Base-by-base conservation (phyloP, 345 rosid genomes). In the Barbarea vulgaris region DNA sequence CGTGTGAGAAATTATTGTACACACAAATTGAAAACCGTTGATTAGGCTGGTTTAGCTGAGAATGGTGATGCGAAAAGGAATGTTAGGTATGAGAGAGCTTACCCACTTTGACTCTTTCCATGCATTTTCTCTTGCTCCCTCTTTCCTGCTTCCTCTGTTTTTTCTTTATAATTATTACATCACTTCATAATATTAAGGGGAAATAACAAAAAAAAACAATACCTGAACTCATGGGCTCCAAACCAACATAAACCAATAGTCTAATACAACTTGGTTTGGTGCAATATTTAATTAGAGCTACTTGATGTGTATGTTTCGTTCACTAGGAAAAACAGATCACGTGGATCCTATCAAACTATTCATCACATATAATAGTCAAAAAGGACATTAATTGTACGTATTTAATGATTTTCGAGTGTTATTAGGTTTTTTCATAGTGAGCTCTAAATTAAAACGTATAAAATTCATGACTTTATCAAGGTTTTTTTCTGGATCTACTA, bases 71-170 rank as follows among this genome's bases (percentile, higher is more conserved):
- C 70, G 14, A 63, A 46, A 63, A 22, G 46, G 42, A 47, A 70
- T 55, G 76, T 77, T 70, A 61, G 80, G 76, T 77, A 8, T 19
- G 13, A 56, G 67, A 64, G 80, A 46, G 80, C 72, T 77, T 77
- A 77, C 80, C 80, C 66, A 70, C 80, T 77, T 70, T 70, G 72
- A 77, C 80, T 70, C 80, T 70, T 70, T 63, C 67, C 70, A 69
- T 61, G 54, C 74, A 15, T 68, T 60, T 69, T 59, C 68, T 67
- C 68, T 21, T 59, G 3, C 60, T 67, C 41, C 46, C 41, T 36
- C 39, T 71, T 22, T n/a, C n/a, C n/a, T n/a, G n/a, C n/a, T 39
- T 50, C 62, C 42, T 68, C 4, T 19, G 4, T 30, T 5, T 1
- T 31, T 21, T 6, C 17, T 57, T 57, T 17, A 15, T 9, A 18